Percentiles rank a stretch among this genome's conserved stretches.
phyloP scores from a whole-genome alignment of 306 rosid species.

The Mimosa bimucronata region DNA sequence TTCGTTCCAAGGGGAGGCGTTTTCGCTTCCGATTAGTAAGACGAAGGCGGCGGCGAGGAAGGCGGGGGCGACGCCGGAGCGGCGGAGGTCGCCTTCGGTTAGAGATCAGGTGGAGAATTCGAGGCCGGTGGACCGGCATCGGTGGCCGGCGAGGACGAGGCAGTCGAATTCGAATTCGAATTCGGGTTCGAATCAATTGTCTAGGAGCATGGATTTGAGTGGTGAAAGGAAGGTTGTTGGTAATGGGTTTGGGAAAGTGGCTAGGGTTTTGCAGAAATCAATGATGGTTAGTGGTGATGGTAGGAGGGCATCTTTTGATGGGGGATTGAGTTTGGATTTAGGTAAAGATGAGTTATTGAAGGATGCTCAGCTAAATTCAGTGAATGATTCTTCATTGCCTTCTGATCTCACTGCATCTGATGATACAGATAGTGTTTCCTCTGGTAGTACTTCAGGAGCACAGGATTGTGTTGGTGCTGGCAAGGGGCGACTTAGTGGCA shows the following conservation, averaged over 20 bases:
- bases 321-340: constrained; percentile 87
- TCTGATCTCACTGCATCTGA: constrained; percentile 94
- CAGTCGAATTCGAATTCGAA: constrained; percentile 34
- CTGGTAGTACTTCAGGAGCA: constrained; percentile 91
- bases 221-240: constrained; percentile 55
- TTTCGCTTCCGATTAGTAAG: constrained; percentile 95
- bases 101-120: constrained; percentile 89
- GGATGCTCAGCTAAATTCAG: constrained; percentile 45
- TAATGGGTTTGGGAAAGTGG: constrained; percentile 74
- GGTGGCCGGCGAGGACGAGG: constrained; percentile 88
- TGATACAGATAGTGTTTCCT: constrained; percentile 95
- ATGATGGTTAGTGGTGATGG: constrained; percentile 45
- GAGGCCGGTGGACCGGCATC: constrained; percentile 72
- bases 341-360: constrained; percentile 65
- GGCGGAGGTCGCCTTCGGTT: constrained; percentile 74
- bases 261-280: constrained; percentile 70
- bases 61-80: constrained; percentile 74
- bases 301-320: constrained; percentile 83
- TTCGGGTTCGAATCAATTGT: constrained; percentile 47
- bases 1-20: constrained; percentile 95
- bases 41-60: constrained; percentile 59
- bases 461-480: constrained; percentile 57
- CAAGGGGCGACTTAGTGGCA: constrained; percentile 65
- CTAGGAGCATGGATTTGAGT: constrained; percentile 70
- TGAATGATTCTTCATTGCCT: constrained; percentile 55